A percentile compares a stretch with the other conserved stretches of the same genome.
Conservation (phyloP, 192 early-diverging fungal genomes). For the Entomortierella lignicola region DNA sequence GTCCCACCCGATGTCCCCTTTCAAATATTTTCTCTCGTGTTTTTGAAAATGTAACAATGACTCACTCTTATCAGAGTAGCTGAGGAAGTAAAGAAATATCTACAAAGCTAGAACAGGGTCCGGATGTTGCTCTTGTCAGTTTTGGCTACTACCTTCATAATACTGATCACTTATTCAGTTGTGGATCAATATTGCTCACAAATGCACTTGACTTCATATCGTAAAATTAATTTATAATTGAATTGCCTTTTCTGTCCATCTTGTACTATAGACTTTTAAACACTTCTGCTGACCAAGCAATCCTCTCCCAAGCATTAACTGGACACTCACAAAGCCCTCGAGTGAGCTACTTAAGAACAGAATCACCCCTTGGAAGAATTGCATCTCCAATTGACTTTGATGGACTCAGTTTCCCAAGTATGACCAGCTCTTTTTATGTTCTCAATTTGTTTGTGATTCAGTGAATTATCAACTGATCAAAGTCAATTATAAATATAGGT, state of each 20-base stretch:
- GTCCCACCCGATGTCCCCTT: no score
- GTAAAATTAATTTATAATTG: no score
- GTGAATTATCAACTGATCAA: neutral
- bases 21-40: no score
- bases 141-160: no score
- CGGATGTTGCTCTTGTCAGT: no score
- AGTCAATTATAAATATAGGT: conserved; percentile 53
- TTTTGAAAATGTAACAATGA: no score
- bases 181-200: no score
- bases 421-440: conserved; percentile 24
- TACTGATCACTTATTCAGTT: no score
- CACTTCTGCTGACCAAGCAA: conserved; percentile 16
- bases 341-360: conserved; percentile 11
- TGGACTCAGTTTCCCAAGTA: conserved; percentile 88
- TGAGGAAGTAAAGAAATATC: no score
- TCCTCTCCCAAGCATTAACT: conserved; percentile 22
- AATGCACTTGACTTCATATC: no score
- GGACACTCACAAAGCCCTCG: conserved; percentile 18
- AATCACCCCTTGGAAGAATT: conserved; percentile 19
- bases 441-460: neutral
- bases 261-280: neutral
- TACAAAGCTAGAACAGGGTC: no score
- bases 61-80: no score
- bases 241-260: neutral
- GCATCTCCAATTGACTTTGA: conserved; percentile 70